Evolutionary conservation across 768 basidiomycete species (phyloP), one percentile per base, ranked within the genome.

Genomic region (Rickenella mellea): DNA sequence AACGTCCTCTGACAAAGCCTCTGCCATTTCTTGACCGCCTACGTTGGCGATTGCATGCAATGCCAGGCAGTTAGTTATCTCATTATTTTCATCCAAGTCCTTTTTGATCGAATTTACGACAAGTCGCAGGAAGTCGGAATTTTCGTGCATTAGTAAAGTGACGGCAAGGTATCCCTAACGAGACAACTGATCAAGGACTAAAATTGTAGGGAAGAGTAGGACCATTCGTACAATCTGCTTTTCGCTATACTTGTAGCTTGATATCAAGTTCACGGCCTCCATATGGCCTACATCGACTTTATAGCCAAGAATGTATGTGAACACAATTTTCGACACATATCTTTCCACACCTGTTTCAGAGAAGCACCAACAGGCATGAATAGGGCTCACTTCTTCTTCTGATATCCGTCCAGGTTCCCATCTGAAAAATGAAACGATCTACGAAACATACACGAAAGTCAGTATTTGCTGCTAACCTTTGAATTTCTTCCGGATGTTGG

Each of bases 51-150:
- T 97, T 12, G 96, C 96, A 54, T 99, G 96, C 42, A 99, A 65
- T 2, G 96, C 96, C 43, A 99, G 72, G 55, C 96, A 98, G 54
- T 97, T 98, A 62, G 86, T 86, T 49, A 96, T 74, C 59, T 98
- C 96, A 55, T 86, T 87, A 53, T 87, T 88, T 48, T 88, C 86
- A 48, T 97, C 92, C 45, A 99, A 62, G 63, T 98, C 96, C 58
- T 99, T 99, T 31, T 92, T 79, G 55, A 99, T 96, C 25, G 93
- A 97, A 58, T 99, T 99, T 60, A 98, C 92, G 14, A 98, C 93
- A 15, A 99, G 71, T 19, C 96, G 80, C 37, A 97, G 78, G 50
- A 99, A 85, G 55, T 98, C 94, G 17, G 91, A 96, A 58, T 98
- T 93, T 66, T 99, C 96, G 65, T 98, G 93, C 91, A 99, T 94